Percentiles rank a stretch among this genome's conserved stretches.
phyloP scores from a whole-genome alignment of 306 rosid genomes.

The Cucurbita pepo region DNA sequence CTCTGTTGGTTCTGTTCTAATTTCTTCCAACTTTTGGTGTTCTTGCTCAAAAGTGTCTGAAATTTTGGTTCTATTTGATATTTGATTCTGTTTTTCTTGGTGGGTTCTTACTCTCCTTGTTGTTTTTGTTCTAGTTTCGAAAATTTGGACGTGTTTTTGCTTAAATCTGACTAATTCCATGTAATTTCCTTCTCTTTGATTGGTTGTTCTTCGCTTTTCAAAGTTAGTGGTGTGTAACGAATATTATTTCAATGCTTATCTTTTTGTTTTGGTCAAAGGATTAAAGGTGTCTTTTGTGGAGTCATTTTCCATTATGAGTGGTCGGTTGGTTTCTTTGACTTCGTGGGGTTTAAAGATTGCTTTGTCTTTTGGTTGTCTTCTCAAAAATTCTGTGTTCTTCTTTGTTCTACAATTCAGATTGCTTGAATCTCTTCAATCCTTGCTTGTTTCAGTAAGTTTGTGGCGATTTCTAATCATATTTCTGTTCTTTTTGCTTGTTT shows the following conservation, averaged over 20 bases:
- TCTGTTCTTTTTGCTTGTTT: not conserved
- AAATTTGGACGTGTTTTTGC: not conserved
- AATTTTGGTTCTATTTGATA: not conserved
- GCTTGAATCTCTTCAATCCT: not conserved
- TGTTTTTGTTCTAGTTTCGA: not conserved
- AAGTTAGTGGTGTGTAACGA: not conserved
- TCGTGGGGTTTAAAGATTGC: not conserved
- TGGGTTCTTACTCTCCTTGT: not conserved
- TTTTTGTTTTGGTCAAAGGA: not conserved
- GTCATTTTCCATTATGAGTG: not conserved
- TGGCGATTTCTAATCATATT: not conserved
- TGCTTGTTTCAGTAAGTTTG: not conserved
- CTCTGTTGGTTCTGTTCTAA: not conserved
- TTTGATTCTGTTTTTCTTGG: not conserved
- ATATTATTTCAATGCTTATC: not conserved
- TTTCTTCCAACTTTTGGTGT: not conserved
- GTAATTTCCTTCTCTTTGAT: not conserved
- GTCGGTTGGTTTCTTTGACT: conserved; percentile 2
- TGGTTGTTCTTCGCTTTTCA: not conserved
- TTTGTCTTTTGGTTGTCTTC: not conserved
- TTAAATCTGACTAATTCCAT: not conserved
- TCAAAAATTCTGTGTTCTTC: not conserved
- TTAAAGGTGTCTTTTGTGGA: not conserved
- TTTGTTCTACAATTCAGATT: not conserved
- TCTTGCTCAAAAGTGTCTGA: not conserved